Evolutionary conservation across 2,329 filamentous ascomycete species (phyloP), one percentile per base, ranked within the genome.

Genomic region (Colletotrichum brevisporum): DNA sequence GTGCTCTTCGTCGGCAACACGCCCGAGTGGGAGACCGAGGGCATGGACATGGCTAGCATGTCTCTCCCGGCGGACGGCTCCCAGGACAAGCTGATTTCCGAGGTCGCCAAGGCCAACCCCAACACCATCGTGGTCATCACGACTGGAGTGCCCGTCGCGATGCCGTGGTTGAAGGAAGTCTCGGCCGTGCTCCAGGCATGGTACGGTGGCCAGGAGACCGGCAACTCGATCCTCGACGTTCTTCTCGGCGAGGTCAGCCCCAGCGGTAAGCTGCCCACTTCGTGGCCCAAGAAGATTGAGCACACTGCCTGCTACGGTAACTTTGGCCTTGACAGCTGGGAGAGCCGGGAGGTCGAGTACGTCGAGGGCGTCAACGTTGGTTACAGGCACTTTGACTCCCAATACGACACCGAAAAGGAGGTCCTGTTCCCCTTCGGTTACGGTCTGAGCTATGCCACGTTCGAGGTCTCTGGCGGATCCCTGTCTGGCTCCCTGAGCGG

Each of bases 141-240:
- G 70, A 89, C 88, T 2, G 90, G 90, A 51, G 89, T 89, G 0
- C 88, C 90, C 2, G 81, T 88, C 15, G 80, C 80, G 2, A 83
- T 89, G 84, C 87, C 87, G 0, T 89, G 87, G 87, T 77, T 84
- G 2, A 75, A 82, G 15, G 75, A 83, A 39, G 83, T 91, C 16
- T 86, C 86, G 2, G 88, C 86, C 8, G 85, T 91, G 2, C 75
- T 94, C 1, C 92, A 95, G 75, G 92, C 92, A 10, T 95, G 93
- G 92, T 96, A 94, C 75, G 87, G 89, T 51, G 90, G 90, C 2
- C 90, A 92, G 73, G 90, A 92, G 78, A 86, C 86, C 21, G 91
- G 90, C 0, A 90, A 92, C 72, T 88, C 89, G 0, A 87, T 92
- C 56, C 89, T 88, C 0, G 90, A 92, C 72, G 85, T 92, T 1